Evolutionary conservation across 1,284 basidiomycete genomes (phyloP).

Genomic region (Pterulicium gracile): DNA sequence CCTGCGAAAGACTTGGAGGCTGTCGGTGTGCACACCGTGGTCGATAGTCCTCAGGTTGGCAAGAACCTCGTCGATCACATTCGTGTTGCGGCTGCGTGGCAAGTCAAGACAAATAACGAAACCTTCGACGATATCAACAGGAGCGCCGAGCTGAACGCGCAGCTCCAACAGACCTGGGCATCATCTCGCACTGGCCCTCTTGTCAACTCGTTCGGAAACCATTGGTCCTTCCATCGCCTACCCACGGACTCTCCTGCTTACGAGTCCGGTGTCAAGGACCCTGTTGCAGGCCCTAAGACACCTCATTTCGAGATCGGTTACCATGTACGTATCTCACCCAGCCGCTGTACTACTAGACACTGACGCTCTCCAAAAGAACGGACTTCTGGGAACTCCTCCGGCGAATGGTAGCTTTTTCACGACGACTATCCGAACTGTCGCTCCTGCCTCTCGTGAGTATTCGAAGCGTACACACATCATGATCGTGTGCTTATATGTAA

Average conservation of each 20-base stretch:
- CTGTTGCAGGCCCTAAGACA: no score
- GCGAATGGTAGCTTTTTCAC: neutral
- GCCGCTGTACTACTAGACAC: neutral
- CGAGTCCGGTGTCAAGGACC: no score
- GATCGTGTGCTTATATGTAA: neutral
- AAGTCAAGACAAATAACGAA: no score
- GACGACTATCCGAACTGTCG: constrained; percentile 5
- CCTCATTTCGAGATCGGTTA: no score
- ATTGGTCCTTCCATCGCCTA: no score
- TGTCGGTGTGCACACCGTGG: neutral
- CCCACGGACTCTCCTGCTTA: constrained; percentile 12
- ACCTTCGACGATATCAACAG: no score
- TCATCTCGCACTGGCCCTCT: no score
- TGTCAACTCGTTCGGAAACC: no score
- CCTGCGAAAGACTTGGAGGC: constrained; percentile 6
- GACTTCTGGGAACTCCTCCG: neutral
- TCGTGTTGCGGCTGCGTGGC: no score
- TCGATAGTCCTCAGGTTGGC: neutral
- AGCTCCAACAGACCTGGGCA: no score
- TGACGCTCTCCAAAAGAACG: neutral
- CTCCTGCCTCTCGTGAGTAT: constrained; percentile 10
- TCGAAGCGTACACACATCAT: no score
- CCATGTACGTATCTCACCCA: neutral
- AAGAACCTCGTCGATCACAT: neutral
- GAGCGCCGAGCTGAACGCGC: no score